Evolutionary conservation across 2,329 filamentous ascomycete genomes (phyloP), one percentile per base, ranked within the genome.

Genomic region (Aspergillus bombycis): DNA sequence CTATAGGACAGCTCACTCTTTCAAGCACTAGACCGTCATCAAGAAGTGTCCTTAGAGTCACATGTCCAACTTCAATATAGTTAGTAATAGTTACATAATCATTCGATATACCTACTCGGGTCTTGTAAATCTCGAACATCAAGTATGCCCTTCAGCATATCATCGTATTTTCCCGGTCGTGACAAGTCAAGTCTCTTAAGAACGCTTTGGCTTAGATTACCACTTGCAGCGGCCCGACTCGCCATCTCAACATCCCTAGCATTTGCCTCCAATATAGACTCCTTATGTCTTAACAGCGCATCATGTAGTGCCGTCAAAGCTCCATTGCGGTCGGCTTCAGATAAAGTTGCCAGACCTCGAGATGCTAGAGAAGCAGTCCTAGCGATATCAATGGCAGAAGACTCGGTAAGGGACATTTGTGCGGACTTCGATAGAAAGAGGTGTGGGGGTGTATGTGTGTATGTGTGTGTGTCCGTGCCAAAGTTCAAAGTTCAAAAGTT

Each of bases 131-230:
- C 85, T 68, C 91, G 86, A 65, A 99, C 95, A 79, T 97, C 93
- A 64, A 96, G 80, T 65, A 99, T 96, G 30, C 95, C 95, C 81
- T 94, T 91, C 68, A 99, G 84, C 95, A 99, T 98, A 75, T 98
- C 95, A 74, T 97, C 94, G 84, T 91, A 99, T 81, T 98, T 98
- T 63, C 94, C 94, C 74, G 88, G 87, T 77, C 91, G 91, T 56
- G 88, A 89, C 56, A 99, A 83, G 78, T 99, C 94, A 65, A 99
- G 85, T 61, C 95, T 87, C 72, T 96, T 95, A 36, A 97, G 87
- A 28, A 98, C 85, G 73, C 92, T 95, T 72, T 90, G 86, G 76
- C 89, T 94, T 57, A 98, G 81, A 55, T 88, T 83, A 46, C 94
- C 94, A 72, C 89, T 86, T 19, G 88, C 86, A 23, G 91, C 92